Percentiles rank a stretch among this genome's conserved stretches.
Evolutionary conservation across 345 rosid species (phyloP).

Genomic region (Carallia pectinifolia): DNA sequence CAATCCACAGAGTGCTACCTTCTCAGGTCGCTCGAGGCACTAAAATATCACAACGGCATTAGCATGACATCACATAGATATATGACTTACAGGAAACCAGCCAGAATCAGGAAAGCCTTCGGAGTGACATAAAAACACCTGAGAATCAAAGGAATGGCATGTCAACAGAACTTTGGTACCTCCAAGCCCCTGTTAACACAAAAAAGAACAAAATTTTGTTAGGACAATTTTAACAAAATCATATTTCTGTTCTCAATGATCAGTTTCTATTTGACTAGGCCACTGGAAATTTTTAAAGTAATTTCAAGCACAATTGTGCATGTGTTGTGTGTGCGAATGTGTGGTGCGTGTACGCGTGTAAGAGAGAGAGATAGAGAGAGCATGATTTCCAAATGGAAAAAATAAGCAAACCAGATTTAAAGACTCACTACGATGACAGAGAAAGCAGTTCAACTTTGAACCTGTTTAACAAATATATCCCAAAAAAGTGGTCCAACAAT

Average conservation of each 20-base stretch:
- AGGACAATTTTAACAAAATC: constrained; percentile 6
- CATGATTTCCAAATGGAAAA: background rate
- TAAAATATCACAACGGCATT: constrained; percentile 26
- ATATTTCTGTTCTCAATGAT: constrained; percentile 4
- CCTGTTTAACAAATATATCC: constrained; percentile 83
- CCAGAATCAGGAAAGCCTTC: constrained; percentile 9
- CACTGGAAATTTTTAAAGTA: background rate
- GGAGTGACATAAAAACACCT: constrained; percentile 38
- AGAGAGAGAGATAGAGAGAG: too few species aligned
- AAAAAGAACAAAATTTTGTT: constrained; percentile 12
- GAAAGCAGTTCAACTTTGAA: constrained; percentile 19
- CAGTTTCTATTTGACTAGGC: background rate
- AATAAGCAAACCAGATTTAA: constrained; percentile 4
- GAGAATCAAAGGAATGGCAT: constrained; percentile 62
- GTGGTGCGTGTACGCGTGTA: too few species aligned
- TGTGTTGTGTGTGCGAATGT: too few species aligned
- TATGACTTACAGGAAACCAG: constrained; percentile 9
- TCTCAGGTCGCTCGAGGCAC: constrained; percentile 75
- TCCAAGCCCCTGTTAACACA: constrained; percentile 59
- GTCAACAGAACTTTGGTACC: constrained; percentile 63
- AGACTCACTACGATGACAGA: background rate
- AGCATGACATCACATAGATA: background rate
- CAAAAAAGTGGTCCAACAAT: constrained; percentile 84
- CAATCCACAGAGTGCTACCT: constrained; percentile 75
- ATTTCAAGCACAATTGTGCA: too few species aligned